These are phyloP conservation scores for Neonectria hederae DNA, from an alignment of 2,329 filamentous ascomycete species.

Conservation along the genomic window DNA sequence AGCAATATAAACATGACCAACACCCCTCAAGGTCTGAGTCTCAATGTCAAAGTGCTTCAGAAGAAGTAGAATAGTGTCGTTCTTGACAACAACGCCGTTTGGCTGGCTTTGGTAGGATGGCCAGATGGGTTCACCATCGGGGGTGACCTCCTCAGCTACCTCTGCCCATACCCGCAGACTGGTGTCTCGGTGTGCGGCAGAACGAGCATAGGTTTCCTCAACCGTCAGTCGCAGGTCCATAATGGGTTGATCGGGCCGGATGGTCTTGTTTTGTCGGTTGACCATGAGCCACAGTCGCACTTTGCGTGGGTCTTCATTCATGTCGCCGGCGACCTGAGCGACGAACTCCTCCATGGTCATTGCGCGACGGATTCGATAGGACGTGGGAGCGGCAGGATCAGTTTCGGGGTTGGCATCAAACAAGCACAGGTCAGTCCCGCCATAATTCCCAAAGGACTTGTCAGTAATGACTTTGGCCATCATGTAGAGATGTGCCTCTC, in stretches of 20 bases:
- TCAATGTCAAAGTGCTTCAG: constrained; percentile 90
- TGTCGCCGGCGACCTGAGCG: constrained; percentile 74
- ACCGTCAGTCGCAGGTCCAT: constrained; percentile 79
- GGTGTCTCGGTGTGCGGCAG: constrained; percentile 71
- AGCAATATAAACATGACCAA: constrained; percentile 86
- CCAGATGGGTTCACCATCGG: constrained; percentile 78
- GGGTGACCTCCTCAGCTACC: constrained; percentile 71
- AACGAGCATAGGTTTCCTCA: constrained; percentile 70
- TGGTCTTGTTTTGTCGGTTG: constrained; percentile 96
- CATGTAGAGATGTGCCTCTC: constrained; percentile 95
- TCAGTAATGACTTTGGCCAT: constrained; percentile 83
- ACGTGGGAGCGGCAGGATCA: constrained; percentile 74
- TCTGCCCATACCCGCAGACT: constrained; percentile 90
- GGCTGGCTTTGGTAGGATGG: constrained; percentile 68
- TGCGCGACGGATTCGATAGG: constrained; percentile 78
- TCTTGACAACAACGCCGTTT: constrained; percentile 66
- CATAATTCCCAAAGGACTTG: constrained; percentile 80
- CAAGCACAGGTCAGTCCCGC: constrained; percentile 83
- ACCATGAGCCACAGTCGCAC: constrained; percentile 97
- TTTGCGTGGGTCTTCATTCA: constrained; percentile 72
- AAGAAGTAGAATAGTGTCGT: constrained; percentile 81
- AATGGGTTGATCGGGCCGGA: constrained; percentile 88
- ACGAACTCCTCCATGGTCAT: constrained; percentile 81
- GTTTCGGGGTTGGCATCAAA: constrained; percentile 72
- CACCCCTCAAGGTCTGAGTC: constrained; percentile 76